phyloP scores from a whole-genome alignment of 306 rosid genomes.

The Lathyrus aphaca region DNA sequence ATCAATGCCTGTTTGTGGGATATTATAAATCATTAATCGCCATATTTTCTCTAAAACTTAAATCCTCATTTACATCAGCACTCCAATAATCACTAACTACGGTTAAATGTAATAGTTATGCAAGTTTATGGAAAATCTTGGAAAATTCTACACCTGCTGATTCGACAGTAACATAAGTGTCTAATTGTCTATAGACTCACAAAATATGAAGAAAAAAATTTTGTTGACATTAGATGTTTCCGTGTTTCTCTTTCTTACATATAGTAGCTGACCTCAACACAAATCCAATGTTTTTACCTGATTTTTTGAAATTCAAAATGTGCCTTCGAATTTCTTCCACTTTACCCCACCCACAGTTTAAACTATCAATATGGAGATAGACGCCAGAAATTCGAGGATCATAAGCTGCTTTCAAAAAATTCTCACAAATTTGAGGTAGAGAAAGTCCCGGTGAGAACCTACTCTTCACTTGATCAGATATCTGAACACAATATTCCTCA shows the following conservation, averaged over 20 bases:
- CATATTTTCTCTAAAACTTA: slow-evolving; percentile 9
- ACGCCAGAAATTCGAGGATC: slow-evolving; percentile 91
- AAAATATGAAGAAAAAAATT: slow-evolving; percentile 5
- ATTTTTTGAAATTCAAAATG: slow-evolving; percentile 78
- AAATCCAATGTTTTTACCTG: slow-evolving; percentile 56
- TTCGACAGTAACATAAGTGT: slow-evolving; percentile 19
- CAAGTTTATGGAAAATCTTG: slow-evolving; percentile 11
- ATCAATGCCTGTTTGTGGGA: slow-evolving; percentile 39
- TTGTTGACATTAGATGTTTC: slow-evolving; percentile 7
- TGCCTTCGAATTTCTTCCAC: slow-evolving; percentile 95
- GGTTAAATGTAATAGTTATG: not conserved
- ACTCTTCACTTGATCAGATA: slow-evolving; percentile 86
- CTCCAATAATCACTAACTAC: slow-evolving; percentile 16
- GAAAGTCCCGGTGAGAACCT: slow-evolving; percentile 81
- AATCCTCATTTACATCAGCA: not conserved
- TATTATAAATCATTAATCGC: slow-evolving; percentile 19
- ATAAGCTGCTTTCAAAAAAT: slow-evolving; percentile 82
- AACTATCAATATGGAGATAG: slow-evolving; percentile 78
- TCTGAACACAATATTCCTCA: slow-evolving; percentile 52
- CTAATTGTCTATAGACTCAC: not conserved
- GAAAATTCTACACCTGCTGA: slow-evolving; percentile 7
- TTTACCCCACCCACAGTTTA: slow-evolving; percentile 94
- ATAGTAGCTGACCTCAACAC: not conserved
- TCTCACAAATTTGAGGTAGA: slow-evolving; percentile 92
- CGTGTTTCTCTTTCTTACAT: slow-evolving; percentile 17